These are phyloP conservation scores for Mortierella sp. DNA, from an alignment of 371 early-diverging fungal species.

Conservation along the genomic window DNA sequence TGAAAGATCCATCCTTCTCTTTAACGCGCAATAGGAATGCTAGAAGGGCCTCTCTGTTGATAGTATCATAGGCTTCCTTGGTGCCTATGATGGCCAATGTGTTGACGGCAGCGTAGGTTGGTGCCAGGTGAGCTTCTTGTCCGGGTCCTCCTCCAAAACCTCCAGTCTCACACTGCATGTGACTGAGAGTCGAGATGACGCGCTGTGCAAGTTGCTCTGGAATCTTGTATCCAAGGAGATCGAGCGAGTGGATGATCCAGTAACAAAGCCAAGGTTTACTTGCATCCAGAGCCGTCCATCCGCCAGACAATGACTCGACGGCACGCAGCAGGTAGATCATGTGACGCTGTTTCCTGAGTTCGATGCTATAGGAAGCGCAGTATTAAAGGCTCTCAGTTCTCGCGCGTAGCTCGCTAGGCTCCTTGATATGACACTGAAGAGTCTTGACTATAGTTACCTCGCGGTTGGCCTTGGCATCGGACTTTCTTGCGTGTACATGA, in stretches of 20 bases:
- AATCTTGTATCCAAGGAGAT: constrained; percentile 71
- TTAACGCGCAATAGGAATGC: constrained; percentile 86
- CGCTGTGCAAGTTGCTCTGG: constrained; percentile 56
- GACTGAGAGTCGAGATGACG: constrained; percentile 69
- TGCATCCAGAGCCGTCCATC: constrained; percentile 84
- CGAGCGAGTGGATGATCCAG: constrained; percentile 90
- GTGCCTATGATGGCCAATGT: constrained; percentile 79
- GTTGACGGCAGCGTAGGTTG: constrained; percentile 89
- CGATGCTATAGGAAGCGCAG: constrained; percentile 55
- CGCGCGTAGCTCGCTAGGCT: background rate
- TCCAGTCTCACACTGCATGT: constrained; percentile 78
- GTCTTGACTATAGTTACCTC: constrained; percentile 8
- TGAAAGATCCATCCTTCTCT: constrained; percentile 90
- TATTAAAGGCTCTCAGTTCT: too few relatives aligned
- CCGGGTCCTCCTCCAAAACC: constrained; percentile 91
- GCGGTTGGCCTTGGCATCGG: constrained; percentile 38
- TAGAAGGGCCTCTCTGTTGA: constrained; percentile 73
- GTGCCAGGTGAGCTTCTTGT: constrained; percentile 84
- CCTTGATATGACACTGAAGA: background rate
- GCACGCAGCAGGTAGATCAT: constrained; percentile 64
- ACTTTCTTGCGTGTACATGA: constrained; percentile 35
- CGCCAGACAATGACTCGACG: constrained; percentile 63
- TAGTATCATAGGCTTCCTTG: constrained; percentile 73
- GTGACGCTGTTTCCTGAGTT: constrained; percentile 64
- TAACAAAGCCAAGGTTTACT: constrained; percentile 92